Evolutionary conservation across 2,329 filamentous ascomycete genomes (phyloP), one percentile per base, ranked within the genome.

Genomic region (Talaromyces sp.): DNA sequence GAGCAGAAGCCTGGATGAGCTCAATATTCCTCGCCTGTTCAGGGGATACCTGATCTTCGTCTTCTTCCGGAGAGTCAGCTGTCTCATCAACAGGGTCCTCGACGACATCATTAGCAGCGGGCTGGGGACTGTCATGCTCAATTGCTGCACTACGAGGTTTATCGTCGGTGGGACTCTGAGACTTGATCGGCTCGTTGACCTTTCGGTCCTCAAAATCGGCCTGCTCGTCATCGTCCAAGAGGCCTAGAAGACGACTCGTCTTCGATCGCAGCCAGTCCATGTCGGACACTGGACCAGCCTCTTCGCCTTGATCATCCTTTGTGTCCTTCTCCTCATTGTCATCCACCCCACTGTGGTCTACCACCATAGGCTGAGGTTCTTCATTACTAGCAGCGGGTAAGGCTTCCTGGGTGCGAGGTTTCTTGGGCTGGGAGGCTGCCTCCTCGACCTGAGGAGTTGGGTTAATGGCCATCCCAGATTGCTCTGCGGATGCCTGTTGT

Each of bases 261-360:
- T 89, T 86, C 57, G 89, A 93, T 52, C 93, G 86, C 62, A 97
- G 80, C 94, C 94, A 99, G 72, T 97, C 92, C 55, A 87, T 86
- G 74, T 97, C 91, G 19, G 88, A 87, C 41, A 75, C 69, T 29
- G 71, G 70, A 30, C 67, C 67, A 20, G 70, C 65, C 44, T 67
- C 65, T 19, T 62, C 65, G 52, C 55, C 39, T 48, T 62, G 65
- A 53, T 55, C 40, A 22, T 63, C 60, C 39, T 65, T 57, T 24
- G 54, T 47, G 9, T 56, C 54, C 22, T 63, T 57, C 19, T 63
- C 51, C 24, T 60, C 55, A 46, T 47, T 52, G 14, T 64, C 62
- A 6, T 55, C 45, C 27, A 55, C 54, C 10, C 44, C 62, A 61
- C 62, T 55, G 4, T 51, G 52, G 51, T 67, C 66, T 30, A 65